Conservation (phyloP, 1,284 basidiomycete species). For the Tilletia indica region DNA sequence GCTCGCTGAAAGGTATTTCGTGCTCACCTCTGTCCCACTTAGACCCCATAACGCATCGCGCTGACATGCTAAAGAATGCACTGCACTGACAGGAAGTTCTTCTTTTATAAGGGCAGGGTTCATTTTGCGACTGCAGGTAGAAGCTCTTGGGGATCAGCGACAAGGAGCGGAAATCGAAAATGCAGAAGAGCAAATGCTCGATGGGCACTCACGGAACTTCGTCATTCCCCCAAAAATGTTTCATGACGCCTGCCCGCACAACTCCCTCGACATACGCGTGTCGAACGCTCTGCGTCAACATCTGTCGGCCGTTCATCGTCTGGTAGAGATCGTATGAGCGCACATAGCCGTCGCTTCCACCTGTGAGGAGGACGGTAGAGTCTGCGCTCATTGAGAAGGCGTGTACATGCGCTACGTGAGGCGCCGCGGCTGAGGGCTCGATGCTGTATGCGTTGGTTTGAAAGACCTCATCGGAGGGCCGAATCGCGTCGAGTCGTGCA, state of each 20-base stretch:
- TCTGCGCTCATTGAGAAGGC: slow-evolving; percentile 80
- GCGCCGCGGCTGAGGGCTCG: slow-evolving; percentile 88
- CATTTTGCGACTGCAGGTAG: slow-evolving; percentile 79
- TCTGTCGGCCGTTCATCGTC: slow-evolving; percentile 80
- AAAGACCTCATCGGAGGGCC: slow-evolving; percentile 18
- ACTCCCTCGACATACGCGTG: slow-evolving; percentile 89
- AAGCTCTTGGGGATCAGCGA: slow-evolving; percentile 79
- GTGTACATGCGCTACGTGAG: slow-evolving; percentile 82
- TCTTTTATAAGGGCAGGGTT: slow-evolving; percentile 24
- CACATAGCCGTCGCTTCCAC: slow-evolving; percentile 89
- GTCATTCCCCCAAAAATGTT: slow-evolving; percentile 76
- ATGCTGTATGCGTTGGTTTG: slow-evolving; percentile 58
- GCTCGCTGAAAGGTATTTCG: slow-evolving; percentile 21
- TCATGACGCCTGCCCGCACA: slow-evolving; percentile 81
- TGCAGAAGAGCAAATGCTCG: no score
- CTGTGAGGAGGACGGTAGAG: slow-evolving; percentile 82
- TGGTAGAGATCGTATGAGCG: slow-evolving; percentile 88
- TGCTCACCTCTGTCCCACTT: slow-evolving; percentile 31
- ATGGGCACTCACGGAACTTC: slow-evolving; percentile 35
- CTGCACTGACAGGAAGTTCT: slow-evolving; percentile 39
- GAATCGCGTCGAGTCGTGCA: slow-evolving; percentile 20
- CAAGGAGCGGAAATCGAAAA: slow-evolving; percentile 59
- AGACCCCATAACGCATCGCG: slow-evolving; percentile 49
- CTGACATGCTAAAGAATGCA: slow-evolving; percentile 52
- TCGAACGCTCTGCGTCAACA: slow-evolving; percentile 83